Evolutionary conservation across 805 yeast genomes (phyloP).

Genomic region (Millerozyma miso): DNA sequence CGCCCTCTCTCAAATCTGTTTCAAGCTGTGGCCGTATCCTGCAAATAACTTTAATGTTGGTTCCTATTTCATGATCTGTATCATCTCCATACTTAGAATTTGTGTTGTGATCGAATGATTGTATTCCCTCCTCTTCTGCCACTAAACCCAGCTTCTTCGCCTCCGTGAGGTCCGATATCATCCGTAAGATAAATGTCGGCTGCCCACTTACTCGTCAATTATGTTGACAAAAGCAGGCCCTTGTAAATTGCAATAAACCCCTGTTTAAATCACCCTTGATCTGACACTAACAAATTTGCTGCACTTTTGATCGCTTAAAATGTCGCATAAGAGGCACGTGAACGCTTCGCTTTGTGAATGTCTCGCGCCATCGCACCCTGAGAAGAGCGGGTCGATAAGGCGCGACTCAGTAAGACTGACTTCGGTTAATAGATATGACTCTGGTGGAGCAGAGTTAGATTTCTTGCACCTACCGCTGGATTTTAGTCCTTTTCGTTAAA

Average conservation of each 20-base stretch:
- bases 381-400: background rate
- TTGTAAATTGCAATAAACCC: background rate
- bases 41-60: constrained; percentile 63
- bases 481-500: background rate
- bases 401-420: background rate
- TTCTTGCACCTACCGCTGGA: background rate
- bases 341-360: too few relatives aligned
- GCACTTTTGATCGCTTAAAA: background rate
- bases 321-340: too few relatives aligned
- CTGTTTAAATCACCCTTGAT: background rate
- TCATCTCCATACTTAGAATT: constrained; percentile 1
- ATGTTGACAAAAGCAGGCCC: too few relatives aligned
- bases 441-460: background rate
- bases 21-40: constrained; percentile 60
- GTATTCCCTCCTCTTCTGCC: background rate
- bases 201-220: too few relatives aligned
- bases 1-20: constrained; percentile 23
- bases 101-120: background rate
- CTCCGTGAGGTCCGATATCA: background rate
- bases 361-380: too few relatives aligned
- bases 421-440: background rate
- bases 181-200: too few relatives aligned
- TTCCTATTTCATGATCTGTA: constrained; percentile 5
- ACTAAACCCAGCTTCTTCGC: background rate
- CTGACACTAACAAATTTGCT: background rate